Percentiles rank a stretch among this genome's conserved stretches.
Evolutionary conservation across 305 asterid genomes (phyloP).

Genomic region (Fraxinus albicans): DNA sequence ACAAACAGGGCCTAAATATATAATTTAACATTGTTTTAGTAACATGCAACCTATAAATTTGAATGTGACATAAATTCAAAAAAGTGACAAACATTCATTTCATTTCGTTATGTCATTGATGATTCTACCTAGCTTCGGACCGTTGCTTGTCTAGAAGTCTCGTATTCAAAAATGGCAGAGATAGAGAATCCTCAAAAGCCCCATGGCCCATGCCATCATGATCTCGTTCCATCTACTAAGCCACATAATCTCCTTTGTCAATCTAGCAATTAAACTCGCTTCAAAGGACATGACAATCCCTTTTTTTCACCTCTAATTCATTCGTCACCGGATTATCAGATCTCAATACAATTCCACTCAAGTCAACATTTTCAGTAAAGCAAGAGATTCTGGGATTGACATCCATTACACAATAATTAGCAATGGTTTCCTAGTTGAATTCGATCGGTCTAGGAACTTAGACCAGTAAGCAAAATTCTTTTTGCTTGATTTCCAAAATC

Average conservation of each 20-base stretch:
- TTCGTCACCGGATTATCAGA: conserved; percentile 5
- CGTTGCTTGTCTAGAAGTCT: not conserved
- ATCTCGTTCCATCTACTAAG: conserved; percentile 57
- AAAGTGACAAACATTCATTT: too few relatives aligned
- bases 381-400: conserved; percentile 33
- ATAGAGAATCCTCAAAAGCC: conserved; percentile 22
- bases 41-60: too few relatives aligned
- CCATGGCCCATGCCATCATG: conserved; percentile 44
- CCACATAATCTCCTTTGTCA: conserved; percentile 52
- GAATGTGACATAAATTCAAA: too few relatives aligned
- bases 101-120: too few relatives aligned
- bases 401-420: conserved; percentile 32
- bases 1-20: too few relatives aligned
- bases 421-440: conserved; percentile 32
- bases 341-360: not conserved
- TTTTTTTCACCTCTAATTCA: conserved; percentile 20
- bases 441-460: conserved; percentile 35
- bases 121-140: too few relatives aligned
- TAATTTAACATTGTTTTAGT: too few relatives aligned
- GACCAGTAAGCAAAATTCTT: conserved; percentile 22
- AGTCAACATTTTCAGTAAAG: conserved; percentile 14
- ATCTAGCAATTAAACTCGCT: conserved; percentile 55
- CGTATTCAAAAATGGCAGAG: conserved; percentile 26
- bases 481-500: conserved; percentile 29
- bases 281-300: conserved; percentile 47